A percentile compares a stretch with the other conserved stretches of the same genome.
Evolutionary conservation across 2,329 filamentous ascomycete genomes (phyloP).

Genomic region (Stagonosporopsis tanaceti): DNA sequence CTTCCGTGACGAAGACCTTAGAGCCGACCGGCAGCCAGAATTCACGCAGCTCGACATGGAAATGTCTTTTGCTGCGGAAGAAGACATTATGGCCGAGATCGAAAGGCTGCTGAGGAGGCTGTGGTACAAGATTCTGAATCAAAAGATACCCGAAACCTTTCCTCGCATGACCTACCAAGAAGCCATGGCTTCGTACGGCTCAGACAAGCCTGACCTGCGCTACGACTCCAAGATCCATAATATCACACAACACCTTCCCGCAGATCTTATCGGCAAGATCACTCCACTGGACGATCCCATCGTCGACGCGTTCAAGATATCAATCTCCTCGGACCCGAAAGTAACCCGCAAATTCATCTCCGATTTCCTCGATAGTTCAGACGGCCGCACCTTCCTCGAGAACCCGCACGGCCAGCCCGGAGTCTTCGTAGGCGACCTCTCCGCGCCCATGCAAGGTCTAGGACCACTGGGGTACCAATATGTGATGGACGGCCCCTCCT

Average conservation of each 20-base stretch:
- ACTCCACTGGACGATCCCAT: slow-evolving; percentile 71
- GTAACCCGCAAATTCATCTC: slow-evolving; percentile 69
- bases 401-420: slow-evolving; percentile 82
- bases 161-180: slow-evolving; percentile 73
- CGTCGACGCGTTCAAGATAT: slow-evolving; percentile 78
- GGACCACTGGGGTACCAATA: slow-evolving; percentile 79
- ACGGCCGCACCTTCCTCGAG: slow-evolving; percentile 65
- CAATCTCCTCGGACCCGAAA: slow-evolving; percentile 61
- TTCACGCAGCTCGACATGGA: slow-evolving; percentile 98
- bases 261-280: slow-evolving; percentile 77
- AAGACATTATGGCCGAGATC: slow-evolving; percentile 71
- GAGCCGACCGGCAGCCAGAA: slow-evolving; percentile 92
- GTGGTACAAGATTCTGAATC: slow-evolving; percentile 60
- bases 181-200: slow-evolving; percentile 82
- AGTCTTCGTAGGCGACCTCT: slow-evolving; percentile 76
- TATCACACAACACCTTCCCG: slow-evolving; percentile 69
- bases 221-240: slow-evolving; percentile 73
- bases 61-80: slow-evolving; percentile 81
- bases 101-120: slow-evolving; percentile 64
- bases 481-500: slow-evolving; percentile 64
- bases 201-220: slow-evolving; percentile 90
- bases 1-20: slow-evolving; percentile 92
- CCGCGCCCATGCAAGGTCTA: slow-evolving; percentile 78
- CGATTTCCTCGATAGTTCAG: slow-evolving; percentile 73
- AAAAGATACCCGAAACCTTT: slow-evolving; percentile 59